A percentile compares a stretch with the other conserved stretches of the same genome.
Conservation (phyloP, 2,329 filamentous ascomycete species). For the Trematosphaeria pertusa region DNA sequence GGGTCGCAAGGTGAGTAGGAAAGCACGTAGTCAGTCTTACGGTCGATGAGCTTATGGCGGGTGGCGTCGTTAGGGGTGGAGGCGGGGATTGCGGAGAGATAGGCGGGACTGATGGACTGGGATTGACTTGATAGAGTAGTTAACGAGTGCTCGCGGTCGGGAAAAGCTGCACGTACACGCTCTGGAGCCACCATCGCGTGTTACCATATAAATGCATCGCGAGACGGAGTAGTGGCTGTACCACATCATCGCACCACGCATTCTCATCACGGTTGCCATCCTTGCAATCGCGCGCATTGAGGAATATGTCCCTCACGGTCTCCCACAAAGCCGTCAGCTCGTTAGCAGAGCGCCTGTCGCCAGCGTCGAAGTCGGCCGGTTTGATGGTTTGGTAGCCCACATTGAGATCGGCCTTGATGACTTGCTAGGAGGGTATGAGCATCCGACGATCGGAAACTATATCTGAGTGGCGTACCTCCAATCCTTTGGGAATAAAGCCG, state of each 20-base stretch:
- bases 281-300: conserved; percentile 22
- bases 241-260: conserved; percentile 26
- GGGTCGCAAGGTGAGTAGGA: conserved; percentile 26
- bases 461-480: conserved; percentile 15
- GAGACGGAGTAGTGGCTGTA: conserved; percentile 24
- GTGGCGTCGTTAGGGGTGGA: conserved; percentile 10
- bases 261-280: conserved; percentile 23
- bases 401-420: conserved; percentile 20
- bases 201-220: conserved; percentile 23
- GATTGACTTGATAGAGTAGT: conserved; percentile 20
- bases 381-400: conserved; percentile 22
- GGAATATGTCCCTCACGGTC: conserved; percentile 22
- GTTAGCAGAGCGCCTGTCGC: conserved; percentile 13
- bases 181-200: conserved; percentile 23
- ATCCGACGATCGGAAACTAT: conserved; percentile 5
- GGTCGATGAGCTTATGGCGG: conserved; percentile 14
- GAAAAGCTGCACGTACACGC: conserved; percentile 17
- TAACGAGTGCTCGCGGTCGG: conserved; percentile 12
- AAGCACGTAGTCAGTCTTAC: conserved; percentile 25
- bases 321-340: conserved; percentile 17
- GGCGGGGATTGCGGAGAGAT: conserved; percentile 20
- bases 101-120: conserved; percentile 22
- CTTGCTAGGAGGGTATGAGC: conserved; percentile 14
- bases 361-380: conserved; percentile 17
- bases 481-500: conserved; percentile 22